Base-by-base conservation (phyloP, 169 alveolate genomes). In the Eimeria zaria region DNA sequence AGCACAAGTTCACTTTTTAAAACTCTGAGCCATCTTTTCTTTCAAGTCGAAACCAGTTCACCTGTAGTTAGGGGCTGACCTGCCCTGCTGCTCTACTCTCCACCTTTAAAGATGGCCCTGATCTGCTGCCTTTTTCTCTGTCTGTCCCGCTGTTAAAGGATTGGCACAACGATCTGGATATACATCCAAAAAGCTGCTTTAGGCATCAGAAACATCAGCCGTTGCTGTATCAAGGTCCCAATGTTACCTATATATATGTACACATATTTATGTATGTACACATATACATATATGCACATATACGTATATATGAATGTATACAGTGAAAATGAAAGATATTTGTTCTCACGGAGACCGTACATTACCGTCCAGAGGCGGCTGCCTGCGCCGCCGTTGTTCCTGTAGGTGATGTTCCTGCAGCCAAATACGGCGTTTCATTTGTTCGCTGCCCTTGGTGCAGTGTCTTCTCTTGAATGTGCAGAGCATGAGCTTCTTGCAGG, bases 401-500 rank as follows among this genome's bases (percentile, higher is more conserved):
- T 83, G 51, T 18, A 80, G 64, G 44, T 48, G 5, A 1, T 22
- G 53, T 33, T 27, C 36, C 48, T 53, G 84, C 55, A 73, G 18
- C 30, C 2, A 44, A 44, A 44, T 36, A 73, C 33, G 22, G 55
- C 27, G 30, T 14, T 5, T 58, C 46, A 11, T 83, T 33, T 24
- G 9, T 14, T 48, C 55, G 76, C 55, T 58, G 91, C n/a, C 24
- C 69, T 46, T 33, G 91, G 11, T 83, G 74, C 39, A 51, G 48
- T 16, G 44, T 33, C 62, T 83, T 58, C 16, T 30, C 62, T 33
- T 83, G 74, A 27, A 83, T 20, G 18, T 83, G 91, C 91, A 22
- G 95, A 74, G 39, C 91, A 33, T 89, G 60, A 9, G 87, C 92
- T 41, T 53, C 81, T 53, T 87, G 69, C 39, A 95, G 80, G 24